phyloP scores from a whole-genome alignment of 306 rosid species.

The Sesbania bispinosa region DNA sequence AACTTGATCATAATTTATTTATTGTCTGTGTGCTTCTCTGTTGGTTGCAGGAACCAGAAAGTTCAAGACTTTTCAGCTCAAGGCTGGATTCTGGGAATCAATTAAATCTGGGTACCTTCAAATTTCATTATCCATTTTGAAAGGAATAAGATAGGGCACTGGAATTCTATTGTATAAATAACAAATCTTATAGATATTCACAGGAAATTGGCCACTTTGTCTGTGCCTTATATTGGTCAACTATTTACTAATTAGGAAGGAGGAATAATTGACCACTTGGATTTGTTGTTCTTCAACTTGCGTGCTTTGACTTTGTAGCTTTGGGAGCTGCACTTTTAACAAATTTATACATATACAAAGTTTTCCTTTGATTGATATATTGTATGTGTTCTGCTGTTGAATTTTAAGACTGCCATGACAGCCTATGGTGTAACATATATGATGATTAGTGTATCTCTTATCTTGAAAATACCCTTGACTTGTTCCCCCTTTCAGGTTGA shows the following conservation, averaged over 20 bases:
- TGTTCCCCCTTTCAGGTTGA: constrained; percentile 47
- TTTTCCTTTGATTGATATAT: not conserved
- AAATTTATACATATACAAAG: not conserved
- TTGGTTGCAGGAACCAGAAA: constrained; percentile 51
- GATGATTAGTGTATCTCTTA: constrained; percentile 11
- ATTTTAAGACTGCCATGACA: not conserved
- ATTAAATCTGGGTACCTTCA: constrained; percentile 84
- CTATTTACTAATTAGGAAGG: not conserved
- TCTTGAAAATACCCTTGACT: not conserved
- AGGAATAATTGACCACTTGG: not conserved
- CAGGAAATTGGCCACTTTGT: not conserved
- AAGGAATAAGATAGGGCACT: not conserved
- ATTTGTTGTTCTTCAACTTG: constrained; percentile 6
- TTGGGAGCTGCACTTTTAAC: not conserved
- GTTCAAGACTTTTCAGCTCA: constrained; percentile 51
- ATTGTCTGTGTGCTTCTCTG: not conserved
- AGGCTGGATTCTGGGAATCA: constrained; percentile 88
- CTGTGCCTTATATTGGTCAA: no score
- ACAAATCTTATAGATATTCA: not conserved
- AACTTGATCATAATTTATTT: not conserved
- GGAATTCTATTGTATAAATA: not conserved
- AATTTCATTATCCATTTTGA: not conserved
- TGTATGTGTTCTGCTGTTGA: not conserved
- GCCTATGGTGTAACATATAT: not conserved
- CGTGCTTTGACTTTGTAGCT: not conserved